Base-by-base conservation (phyloP, 2,329 filamentous ascomycete genomes). In the Ophiosphaerella herpotricha region DNA sequence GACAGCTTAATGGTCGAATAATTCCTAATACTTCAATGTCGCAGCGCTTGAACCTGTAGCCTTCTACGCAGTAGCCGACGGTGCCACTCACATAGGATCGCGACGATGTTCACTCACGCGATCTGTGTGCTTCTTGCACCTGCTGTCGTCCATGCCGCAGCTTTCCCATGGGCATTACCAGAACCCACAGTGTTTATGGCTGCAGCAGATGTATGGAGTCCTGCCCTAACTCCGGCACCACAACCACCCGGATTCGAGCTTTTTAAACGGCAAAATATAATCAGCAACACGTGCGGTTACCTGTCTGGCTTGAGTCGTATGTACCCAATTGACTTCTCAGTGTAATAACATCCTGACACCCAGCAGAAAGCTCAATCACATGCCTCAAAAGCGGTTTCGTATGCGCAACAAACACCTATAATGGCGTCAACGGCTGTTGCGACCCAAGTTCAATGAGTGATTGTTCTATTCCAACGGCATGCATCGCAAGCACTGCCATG, bases 361-460 rank as follows among this genome's bases (percentile, higher is more conserved):
- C 2, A 3, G 8, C 12, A 73, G 70, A 54, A 43, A 60, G 54
- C 8, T 60, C 68, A 14, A 48, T 71, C 50, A 70, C 68, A 13
- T 73, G 70, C 34, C 52, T 55, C 26, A 60, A 62, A 34, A 42
- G 56, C 1, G 55, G 53, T 31, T 48, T 57, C 23, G 56, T 64
- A 31, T 73, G 71, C 54, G 70, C 70, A 29, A 72, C 69, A 41
- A 72, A 71, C 48, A 63, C 60, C 6, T 55, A 49, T 46, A 59
- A 60, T 13, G 67, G 62, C 36, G 64, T 66, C 4, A 68, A 71
- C 32, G 70, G 70, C 40, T 73, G 71, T 57, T 73, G 71, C 52
- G 48, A 69, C 38, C 53, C 61, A 1, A 31, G 46, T 1, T 38
- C 54, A 7, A 50, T 67, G 2, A 43, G 57, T 1, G 24, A 59